A percentile compares a stretch with the other conserved stretches of the same genome.
Conservation (phyloP, 495 filamentous ascomycete species). For the Physcia stellaris region DNA sequence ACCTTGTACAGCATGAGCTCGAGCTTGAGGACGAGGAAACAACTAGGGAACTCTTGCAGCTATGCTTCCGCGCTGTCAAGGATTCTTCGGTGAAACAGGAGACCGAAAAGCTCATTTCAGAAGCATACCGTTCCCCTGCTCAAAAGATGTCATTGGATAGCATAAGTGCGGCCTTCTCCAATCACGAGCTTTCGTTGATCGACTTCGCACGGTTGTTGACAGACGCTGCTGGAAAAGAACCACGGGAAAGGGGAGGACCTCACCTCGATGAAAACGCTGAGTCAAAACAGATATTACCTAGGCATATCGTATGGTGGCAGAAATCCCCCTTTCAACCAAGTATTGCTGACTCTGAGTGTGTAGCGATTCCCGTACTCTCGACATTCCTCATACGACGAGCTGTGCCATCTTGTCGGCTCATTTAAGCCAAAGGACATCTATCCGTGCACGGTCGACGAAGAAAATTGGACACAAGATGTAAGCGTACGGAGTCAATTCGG, state of each 20-base stretch:
- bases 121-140: constrained; percentile 27
- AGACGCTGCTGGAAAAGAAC: not conserved
- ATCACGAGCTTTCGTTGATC: not conserved
- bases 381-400: constrained; percentile 75
- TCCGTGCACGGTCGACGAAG: constrained; percentile 65
- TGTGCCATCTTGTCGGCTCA: constrained; percentile 52
- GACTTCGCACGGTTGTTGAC: not conserved
- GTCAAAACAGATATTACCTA: not conserved
- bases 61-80: constrained; percentile 10
- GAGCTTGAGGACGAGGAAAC: constrained; percentile 25
- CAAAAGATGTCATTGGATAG: constrained; percentile 23
- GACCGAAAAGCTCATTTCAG: constrained; percentile 8
- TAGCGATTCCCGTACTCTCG: constrained; percentile 73
- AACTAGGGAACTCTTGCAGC: constrained; percentile 12
- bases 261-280: not conserved
- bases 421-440: constrained; percentile 68
- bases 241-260: not conserved
- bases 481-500: constrained; percentile 60
- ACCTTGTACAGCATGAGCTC: constrained; percentile 54
- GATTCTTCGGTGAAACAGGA: not conserved
- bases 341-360: not conserved
- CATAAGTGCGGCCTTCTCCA: not conserved
- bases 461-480: constrained; percentile 45
- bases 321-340: not conserved
- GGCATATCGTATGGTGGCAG: too few relatives aligned